These are phyloP conservation scores for Daucus carota DNA, from an alignment of 129 eudicot genomes.

Conservation along the genomic window DH1_v3.0 NC_030386.2:30147001-30147500, in stretches of 20 bases:
- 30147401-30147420: conserved; percentile 46
- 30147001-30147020: conserved; percentile 44
- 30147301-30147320: conserved; percentile 50
- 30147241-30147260: conserved; percentile 64
- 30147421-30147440: conserved; percentile 53
- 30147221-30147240: conserved; percentile 39
- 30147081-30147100: conserved; percentile 34
- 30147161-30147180: conserved; percentile 36
- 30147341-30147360: conserved; percentile 27
- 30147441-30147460: conserved; percentile 28
- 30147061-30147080: conserved; percentile 50
- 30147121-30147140: conserved; percentile 57
- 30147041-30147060: conserved; percentile 33
- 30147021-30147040: conserved; percentile 55
- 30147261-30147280: conserved; percentile 49
- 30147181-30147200: conserved; percentile 47
- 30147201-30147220: conserved; percentile 45
- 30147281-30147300: conserved; percentile 48
- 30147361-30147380: conserved; percentile 46
- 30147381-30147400: conserved; percentile 51
- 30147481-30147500: conserved; percentile 57
- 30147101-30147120: conserved; percentile 52
- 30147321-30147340: conserved; percentile 35
- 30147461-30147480: conserved; percentile 45
- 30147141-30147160: conserved; percentile 39